Evolutionary conservation across 176 grass and related monocot species (phyloP), one percentile per base, ranked within the genome.

Genomic region (Zea luxurians): DNA sequence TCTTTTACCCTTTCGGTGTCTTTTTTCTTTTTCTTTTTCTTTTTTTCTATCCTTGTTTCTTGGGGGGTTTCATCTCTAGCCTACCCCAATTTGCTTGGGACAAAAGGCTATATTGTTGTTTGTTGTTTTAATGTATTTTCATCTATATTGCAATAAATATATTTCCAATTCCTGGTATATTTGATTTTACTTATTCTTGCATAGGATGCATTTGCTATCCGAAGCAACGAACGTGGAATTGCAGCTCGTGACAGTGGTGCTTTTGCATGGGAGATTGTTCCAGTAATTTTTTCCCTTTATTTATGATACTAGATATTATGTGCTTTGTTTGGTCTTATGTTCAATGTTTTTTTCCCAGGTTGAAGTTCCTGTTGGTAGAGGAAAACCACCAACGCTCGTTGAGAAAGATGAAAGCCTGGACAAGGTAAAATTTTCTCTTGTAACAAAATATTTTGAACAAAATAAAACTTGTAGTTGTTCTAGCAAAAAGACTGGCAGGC

Each of bases 191-290:
- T 61, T 88, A 13, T 85, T 45, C 38, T 78, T 75, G 21, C 78
- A 34, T 64, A 97, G 95, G 95, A 97, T 86, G 67, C 68, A 83
- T 97, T 80, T 90, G 87, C 95, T 37, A 84, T 97, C 70, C 95
- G 92, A 90, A 97, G 95, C 63, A 97, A 97, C 57, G 87, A 97
- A 48, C 95, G 91, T 66, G 95, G 95, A 64, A 97, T 94, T 71
- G 87, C 89, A 87, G 91, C 95, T 72, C 75, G 85, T n/a, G 87
- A 92, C 72, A 90, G 80, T 87, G 89, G 89, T 58, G 91, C 91
- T 44, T 98, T 98, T 82, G 3, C 89, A 64, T 98, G 95, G 95
- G 95, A 98, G 80, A 94, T 98, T 27, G 85, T 83, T 83, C 91
- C 91, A 3, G 91, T 98, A 27, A 83, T 73, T 78, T 71, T 82